These are phyloP conservation scores for Alternaria brassicicola DNA, from an alignment of 2,329 filamentous ascomycete genomes.

Conservation along the genomic window DNA sequence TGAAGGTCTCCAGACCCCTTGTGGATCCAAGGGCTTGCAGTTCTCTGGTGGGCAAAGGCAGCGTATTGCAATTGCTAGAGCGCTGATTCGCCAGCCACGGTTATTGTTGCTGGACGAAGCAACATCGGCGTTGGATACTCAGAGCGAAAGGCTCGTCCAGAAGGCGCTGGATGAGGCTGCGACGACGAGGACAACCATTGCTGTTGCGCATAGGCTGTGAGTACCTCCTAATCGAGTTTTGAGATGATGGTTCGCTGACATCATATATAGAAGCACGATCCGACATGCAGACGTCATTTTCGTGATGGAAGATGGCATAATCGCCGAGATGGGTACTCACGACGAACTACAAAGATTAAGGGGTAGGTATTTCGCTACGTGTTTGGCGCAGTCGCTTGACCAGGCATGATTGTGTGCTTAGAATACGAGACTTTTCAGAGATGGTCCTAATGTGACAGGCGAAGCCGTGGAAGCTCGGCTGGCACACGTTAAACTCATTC, in stretches of 20 bases:
- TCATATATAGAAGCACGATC: constrained; percentile 38
- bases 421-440: not conserved
- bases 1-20: constrained; percentile 34
- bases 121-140: constrained; percentile 40
- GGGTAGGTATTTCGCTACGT: not conserved
- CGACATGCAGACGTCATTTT: constrained; percentile 49
- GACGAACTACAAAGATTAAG: constrained; percentile 25
- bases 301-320: constrained; percentile 48
- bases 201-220: constrained; percentile 58
- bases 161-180: constrained; percentile 60
- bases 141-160: constrained; percentile 33
- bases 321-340: constrained; percentile 50
- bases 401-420: not conserved
- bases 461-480: not conserved
- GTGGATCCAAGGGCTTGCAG: constrained; percentile 58
- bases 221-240: not conserved
- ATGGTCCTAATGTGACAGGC: not conserved
- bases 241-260: not conserved
- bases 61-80: constrained; percentile 73
- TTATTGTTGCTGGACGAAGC: constrained; percentile 66
- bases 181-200: constrained; percentile 49
- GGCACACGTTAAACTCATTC: too few relatives aligned
- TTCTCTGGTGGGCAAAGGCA: constrained; percentile 79
- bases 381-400: not conserved
- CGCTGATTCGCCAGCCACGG: constrained; percentile 66